Conservation (phyloP, 305 asterid genomes). For the Fraxinus floribunda region DNA sequence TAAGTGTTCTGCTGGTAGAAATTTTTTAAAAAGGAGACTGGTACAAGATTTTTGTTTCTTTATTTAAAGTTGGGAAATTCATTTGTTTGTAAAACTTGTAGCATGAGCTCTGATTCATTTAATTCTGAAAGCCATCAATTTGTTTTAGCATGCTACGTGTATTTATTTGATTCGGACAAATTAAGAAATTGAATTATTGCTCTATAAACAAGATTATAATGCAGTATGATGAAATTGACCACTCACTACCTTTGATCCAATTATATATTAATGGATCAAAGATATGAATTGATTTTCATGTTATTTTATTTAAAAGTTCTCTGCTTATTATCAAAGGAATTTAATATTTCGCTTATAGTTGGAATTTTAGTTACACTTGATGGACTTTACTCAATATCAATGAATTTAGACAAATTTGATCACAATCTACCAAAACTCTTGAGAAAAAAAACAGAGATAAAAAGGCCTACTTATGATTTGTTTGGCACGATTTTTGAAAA, state of each 20-base stretch:
- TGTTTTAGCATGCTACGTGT: background rate
- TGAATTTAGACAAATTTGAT: background rate
- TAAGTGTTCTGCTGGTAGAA: constrained; percentile 27
- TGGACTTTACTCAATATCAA: background rate
- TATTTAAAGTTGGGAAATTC: background rate
- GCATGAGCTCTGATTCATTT: background rate
- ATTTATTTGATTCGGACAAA: background rate
- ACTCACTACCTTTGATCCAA: background rate
- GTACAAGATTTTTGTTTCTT: background rate
- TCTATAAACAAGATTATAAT: background rate
- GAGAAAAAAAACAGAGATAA: background rate
- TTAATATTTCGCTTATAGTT: background rate
- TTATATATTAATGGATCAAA: background rate
- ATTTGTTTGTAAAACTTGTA: background rate
- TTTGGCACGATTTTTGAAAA: background rate
- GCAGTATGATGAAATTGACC: background rate
- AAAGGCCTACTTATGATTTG: background rate
- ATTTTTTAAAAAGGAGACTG: constrained; percentile 1
- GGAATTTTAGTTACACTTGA: background rate
- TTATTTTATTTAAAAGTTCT: background rate
- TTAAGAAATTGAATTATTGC: background rate
- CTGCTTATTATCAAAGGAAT: background rate
- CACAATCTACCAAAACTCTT: background rate
- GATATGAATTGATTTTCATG: background rate
- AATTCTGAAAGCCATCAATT: background rate